Conservation (phyloP, 164 flowering plant genomes). For the Vitis amurensis region DNA sequence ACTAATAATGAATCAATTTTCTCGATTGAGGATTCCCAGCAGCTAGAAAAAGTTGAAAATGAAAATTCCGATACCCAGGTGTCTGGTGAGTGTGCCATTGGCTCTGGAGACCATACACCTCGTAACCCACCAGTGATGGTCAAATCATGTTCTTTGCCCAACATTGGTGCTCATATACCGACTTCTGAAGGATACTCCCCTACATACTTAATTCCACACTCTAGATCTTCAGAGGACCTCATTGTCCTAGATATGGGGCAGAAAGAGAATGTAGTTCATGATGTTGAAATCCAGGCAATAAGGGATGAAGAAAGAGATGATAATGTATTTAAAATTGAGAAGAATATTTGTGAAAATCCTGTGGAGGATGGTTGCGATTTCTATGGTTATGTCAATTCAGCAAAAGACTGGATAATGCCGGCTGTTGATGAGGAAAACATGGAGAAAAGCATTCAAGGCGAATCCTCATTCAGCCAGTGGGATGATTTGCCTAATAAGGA, state of each 20-base stretch:
- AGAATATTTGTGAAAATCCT: constrained; percentile 23
- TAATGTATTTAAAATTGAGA: constrained; percentile 20
- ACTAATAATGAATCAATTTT: constrained; percentile 37
- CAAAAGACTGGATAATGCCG: constrained; percentile 60
- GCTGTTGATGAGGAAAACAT: constrained; percentile 31
- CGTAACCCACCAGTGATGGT: constrained; percentile 27
- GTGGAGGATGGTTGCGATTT: constrained; percentile 47
- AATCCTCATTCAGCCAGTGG: constrained; percentile 33
- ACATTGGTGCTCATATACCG: constrained; percentile 22
- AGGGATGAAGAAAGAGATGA: constrained; percentile 31
- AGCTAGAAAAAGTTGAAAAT: constrained; percentile 42
- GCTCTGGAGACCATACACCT: constrained; percentile 35
- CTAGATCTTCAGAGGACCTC: constrained; percentile 62
- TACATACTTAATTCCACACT: constrained; percentile 12
- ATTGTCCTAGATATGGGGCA: constrained; percentile 27
- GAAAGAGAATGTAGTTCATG: constrained; percentile 28
- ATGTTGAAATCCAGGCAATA: constrained; percentile 21
- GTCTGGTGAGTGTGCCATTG: constrained; percentile 36
- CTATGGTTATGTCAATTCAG: constrained; percentile 41
- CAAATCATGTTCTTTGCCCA: constrained; percentile 63
- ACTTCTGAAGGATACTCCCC: constrained; percentile 23
- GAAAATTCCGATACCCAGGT: constrained; percentile 31
- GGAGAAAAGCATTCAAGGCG: constrained; percentile 29
- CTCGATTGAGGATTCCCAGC: constrained; percentile 50
- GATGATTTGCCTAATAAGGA: constrained; percentile 48